A percentile compares a stretch with the other conserved stretches of the same genome.
Conservation (phyloP, 1,284 basidiomycete species). For the Apiotrichum porosum region DNA sequence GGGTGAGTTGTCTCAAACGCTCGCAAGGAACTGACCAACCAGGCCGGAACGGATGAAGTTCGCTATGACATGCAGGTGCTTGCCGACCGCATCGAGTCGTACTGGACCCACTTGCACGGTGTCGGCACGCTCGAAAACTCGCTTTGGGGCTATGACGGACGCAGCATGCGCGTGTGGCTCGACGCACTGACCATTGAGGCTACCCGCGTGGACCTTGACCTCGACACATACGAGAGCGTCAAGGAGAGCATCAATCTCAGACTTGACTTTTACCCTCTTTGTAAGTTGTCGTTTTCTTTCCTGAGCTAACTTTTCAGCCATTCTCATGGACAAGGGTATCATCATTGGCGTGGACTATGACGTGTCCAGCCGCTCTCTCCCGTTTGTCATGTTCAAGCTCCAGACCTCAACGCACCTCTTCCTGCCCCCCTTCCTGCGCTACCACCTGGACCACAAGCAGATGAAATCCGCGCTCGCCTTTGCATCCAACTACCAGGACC, state of each 20-base stretch:
- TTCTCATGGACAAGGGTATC: slow-evolving; percentile 97
- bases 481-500: slow-evolving; percentile 76
- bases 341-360: slow-evolving; percentile 95
- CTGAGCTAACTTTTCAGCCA: slow-evolving; percentile 55
- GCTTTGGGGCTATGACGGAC: slow-evolving; percentile 94
- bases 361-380: slow-evolving; percentile 67
- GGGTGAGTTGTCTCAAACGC: too few relatives aligned
- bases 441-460: slow-evolving; percentile 69
- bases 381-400: slow-evolving; percentile 89
- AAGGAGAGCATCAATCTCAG: slow-evolving; percentile 88
- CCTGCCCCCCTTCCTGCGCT: slow-evolving; percentile 82
- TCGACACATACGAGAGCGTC: slow-evolving; percentile 60
- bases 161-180: slow-evolving; percentile 84
- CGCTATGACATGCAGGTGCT: slow-evolving; percentile 98
- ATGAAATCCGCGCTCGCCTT: slow-evolving; percentile 76
- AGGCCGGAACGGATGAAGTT: slow-evolving; percentile 71
- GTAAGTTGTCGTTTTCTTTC: slow-evolving; percentile 49
- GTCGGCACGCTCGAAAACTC: slow-evolving; percentile 92
- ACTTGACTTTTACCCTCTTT: slow-evolving; percentile 91
- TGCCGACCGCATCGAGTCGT: slow-evolving; percentile 91
- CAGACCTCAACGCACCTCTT: slow-evolving; percentile 93
- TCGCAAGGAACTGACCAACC: too few relatives aligned
- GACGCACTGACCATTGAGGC: slow-evolving; percentile 87
- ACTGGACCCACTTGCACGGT: slow-evolving; percentile 94
- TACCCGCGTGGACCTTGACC: slow-evolving; percentile 47